Conservation (phyloP, 148 eudicot genomes). For the Vaccinium corymbosum region DNA sequence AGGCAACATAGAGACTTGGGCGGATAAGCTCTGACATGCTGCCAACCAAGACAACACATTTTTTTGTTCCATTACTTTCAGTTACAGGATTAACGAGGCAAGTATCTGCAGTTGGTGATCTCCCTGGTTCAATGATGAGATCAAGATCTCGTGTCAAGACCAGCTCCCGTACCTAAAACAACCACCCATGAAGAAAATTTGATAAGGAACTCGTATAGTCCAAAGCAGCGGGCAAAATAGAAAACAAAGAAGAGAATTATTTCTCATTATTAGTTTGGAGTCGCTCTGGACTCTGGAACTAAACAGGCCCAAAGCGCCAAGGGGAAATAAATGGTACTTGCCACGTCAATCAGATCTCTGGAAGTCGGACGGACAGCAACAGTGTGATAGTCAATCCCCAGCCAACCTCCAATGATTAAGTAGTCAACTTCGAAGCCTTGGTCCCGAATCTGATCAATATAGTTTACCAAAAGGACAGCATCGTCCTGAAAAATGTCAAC, state of each 20-base stretch:
- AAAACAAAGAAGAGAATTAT: not conserved
- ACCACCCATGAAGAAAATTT: conserved; percentile 5
- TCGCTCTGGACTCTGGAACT: not conserved
- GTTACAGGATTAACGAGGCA: conserved; percentile 91
- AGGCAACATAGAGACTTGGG: conserved; percentile 91
- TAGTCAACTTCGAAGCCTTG: conserved; percentile 86
- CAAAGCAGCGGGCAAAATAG: not conserved
- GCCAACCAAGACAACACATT: conserved; percentile 86
- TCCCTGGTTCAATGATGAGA: conserved; percentile 94
- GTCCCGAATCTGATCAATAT: conserved; percentile 74
- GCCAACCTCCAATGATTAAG: conserved; percentile 94
- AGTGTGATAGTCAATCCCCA: conserved; percentile 89
- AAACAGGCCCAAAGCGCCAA: not conserved
- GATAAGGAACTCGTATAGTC: not conserved
- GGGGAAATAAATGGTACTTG: conserved; percentile 30
- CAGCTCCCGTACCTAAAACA: conserved; percentile 72
- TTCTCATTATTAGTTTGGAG: not conserved
- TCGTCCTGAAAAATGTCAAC: conserved; percentile 94
- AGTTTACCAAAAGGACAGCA: conserved; percentile 87
- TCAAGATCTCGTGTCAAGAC: conserved; percentile 75
- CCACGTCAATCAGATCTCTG: conserved; percentile 65
- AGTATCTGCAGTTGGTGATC: conserved; percentile 89
- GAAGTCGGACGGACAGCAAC: conserved; percentile 59
- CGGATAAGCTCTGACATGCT: conserved; percentile 99
- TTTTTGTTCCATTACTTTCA: conserved; percentile 91